Conservation (phyloP, 2,329 filamentous ascomycete species). For the Calonectria multiphialidica region DNA sequence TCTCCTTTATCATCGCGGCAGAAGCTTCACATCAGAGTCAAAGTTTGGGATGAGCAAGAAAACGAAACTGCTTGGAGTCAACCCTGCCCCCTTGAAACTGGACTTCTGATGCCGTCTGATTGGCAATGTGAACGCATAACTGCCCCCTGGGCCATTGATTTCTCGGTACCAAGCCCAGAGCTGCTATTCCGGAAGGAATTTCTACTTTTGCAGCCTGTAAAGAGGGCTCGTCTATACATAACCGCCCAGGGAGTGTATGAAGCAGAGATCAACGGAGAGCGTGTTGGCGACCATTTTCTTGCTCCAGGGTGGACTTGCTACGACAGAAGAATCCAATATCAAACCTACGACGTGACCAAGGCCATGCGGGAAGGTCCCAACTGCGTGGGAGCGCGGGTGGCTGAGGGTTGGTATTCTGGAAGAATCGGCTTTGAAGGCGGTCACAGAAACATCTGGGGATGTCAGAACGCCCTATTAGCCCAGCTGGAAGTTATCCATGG, state of each 20-base stretch:
- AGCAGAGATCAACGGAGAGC: slow-evolving; percentile 56
- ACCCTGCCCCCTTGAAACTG: slow-evolving; percentile 42
- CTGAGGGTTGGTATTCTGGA: slow-evolving; percentile 60
- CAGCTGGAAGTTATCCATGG: slow-evolving; percentile 13
- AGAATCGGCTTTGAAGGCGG: slow-evolving; percentile 42
- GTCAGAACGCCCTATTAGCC: slow-evolving; percentile 10
- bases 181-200: slow-evolving; percentile 24
- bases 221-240: slow-evolving; percentile 55
- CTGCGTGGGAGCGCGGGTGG: slow-evolving; percentile 54
- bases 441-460: slow-evolving; percentile 25
- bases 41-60: background rate
- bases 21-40: slow-evolving; percentile 17
- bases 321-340: slow-evolving; percentile 54
- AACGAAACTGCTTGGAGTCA: slow-evolving; percentile 21
- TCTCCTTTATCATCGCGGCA: slow-evolving; percentile 8
- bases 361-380: slow-evolving; percentile 34
- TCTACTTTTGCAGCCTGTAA: background rate
- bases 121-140: slow-evolving; percentile 45
- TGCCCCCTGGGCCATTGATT: slow-evolving; percentile 27
- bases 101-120: slow-evolving; percentile 42
- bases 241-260: slow-evolving; percentile 58
- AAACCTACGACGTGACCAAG: background rate
- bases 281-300: slow-evolving; percentile 52
- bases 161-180: slow-evolving; percentile 37
- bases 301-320: slow-evolving; percentile 66